Conservation (phyloP, 805 yeast genomes). For the Candida endomychidarum region DNA sequence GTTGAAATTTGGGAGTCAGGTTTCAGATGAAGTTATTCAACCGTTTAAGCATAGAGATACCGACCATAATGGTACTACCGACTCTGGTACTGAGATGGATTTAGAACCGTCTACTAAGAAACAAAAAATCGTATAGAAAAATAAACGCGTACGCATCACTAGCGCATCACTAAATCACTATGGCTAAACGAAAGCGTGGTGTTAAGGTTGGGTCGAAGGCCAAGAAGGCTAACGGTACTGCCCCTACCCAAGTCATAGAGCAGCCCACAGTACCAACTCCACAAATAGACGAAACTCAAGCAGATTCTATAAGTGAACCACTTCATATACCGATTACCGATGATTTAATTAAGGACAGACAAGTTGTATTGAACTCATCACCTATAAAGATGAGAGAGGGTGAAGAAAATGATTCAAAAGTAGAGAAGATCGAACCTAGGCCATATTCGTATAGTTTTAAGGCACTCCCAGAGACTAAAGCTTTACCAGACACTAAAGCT, state of each 20-base stretch:
- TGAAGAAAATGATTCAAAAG: background rate
- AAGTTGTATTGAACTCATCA: conserved; percentile 1
- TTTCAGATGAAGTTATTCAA: conserved; percentile 1
- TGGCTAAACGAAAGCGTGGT: no score
- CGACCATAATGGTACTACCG: no score
- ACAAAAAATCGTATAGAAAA: background rate
- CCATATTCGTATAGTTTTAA: no score
- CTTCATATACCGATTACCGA: conserved; percentile 4
- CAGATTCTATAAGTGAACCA: background rate
- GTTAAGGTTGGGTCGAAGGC: no score
- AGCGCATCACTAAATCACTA: background rate
- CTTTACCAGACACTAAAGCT: no score
- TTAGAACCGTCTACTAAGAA: background rate
- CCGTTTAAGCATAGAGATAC: no score
- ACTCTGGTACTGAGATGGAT: no score
- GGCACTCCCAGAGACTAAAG: no score
- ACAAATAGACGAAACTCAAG: background rate
- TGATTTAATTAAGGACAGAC: conserved; percentile 3
- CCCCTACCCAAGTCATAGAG: background rate
- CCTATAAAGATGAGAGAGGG: background rate
- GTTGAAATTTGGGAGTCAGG: conserved; percentile 24
- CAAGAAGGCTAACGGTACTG: background rate
- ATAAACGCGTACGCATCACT: background rate
- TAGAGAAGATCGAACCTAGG: no score
- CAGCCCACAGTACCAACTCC: no score